Base-by-base conservation (phyloP, 202 grass and related monocot genomes). In the Saccharum hybrid region DNA sequence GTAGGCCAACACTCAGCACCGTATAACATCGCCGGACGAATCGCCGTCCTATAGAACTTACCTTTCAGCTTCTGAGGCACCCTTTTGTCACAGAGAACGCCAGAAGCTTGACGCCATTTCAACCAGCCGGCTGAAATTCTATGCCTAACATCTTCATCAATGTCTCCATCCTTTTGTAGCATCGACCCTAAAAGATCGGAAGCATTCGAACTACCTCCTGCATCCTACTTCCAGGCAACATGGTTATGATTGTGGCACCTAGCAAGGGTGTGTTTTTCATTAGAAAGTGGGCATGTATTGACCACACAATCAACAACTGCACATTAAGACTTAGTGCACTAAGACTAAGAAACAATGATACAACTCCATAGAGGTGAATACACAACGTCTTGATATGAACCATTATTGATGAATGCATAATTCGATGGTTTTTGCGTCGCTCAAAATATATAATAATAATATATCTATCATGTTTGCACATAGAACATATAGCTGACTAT, bases 201-300 rank as follows among this genome's bases (percentile, higher is more conserved):
- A 98, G 92, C 85, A 98, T 98, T 30, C 85, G 74, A 76, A 75
- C 92, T 62, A 95, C 96, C 83, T 95, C 96, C 87, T 98, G 96
- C 79, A 98, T 79, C 86, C 96, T 91, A 88, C 96, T 98, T 90
- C 96, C 93, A 81, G 96, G 96, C 48, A 95, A 71, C 74, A 98
- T 83, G 65, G 87, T 93, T 85, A 98, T 76, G 70, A 98, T 86
- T 64, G 85, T 98, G 33, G 87, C 65, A 78, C 88, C 96, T 98
- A 87, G 52, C 81, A 91, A 84, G 78, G 49, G 71, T 51, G 43
- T 18, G 75, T 66, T 74, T 83, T 43, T 82, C 67, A 69, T 91
- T 66, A 91, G 74, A 79, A 82, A 82, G 52, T 1, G 1, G n/a
- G 61, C 21, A 91, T 33, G 33, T 43, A 21, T 68, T 43, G 26